Base-by-base conservation (phyloP, 148 eudicot genomes). In the Amaranthus hypochondriacus region DNA sequence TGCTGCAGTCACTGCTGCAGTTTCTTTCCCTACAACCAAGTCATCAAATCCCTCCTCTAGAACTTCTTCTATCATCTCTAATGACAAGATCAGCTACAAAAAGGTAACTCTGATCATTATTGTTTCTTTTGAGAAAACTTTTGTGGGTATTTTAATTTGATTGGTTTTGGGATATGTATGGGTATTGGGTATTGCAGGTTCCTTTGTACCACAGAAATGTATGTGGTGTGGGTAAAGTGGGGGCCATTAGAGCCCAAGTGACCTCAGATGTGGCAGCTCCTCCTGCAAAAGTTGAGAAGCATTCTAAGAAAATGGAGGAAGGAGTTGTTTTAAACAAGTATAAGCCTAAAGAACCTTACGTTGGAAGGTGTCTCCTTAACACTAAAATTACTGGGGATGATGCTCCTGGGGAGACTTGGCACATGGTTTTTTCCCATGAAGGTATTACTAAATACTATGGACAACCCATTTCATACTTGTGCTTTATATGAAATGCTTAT, bases 331-430 rank as follows among this genome's bases (percentile, higher is more conserved):
- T 86, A 4, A 96, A 96, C 86, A 96, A 89, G 76, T 96, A 13
- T 85, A 89, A 84, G 86, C 99, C 99, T 2, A 96, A 96, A 83
- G 84, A 88, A 9, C 99, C 99, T 61, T 96, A 87, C 84, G 59
- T 77, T 75, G 99, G 96, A 14, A 86, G 80, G 71, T 90, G 96
- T 75, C 91, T 96, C 55, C 89, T 88, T 44, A 96, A 96, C 85
- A 87, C 92, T 55, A 96, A 88, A 89, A 92, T 96, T 82, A 96
- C 99, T 13, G 97, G 87, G 4, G 99, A 92, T 75, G 96, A 92
- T 88, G 97, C 99, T 43, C 99, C 97, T 42, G 99, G 99, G 69
- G 99, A 96, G 74, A 96, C 99, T 48, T 92, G 97, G 96, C 99
- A 96, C 82, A 96, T 96, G 97, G 96, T 96, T 81, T 92, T 96